Conservation (phyloP, 2,329 filamentous ascomycete species). For the Tolypocladium tropicale region DNA sequence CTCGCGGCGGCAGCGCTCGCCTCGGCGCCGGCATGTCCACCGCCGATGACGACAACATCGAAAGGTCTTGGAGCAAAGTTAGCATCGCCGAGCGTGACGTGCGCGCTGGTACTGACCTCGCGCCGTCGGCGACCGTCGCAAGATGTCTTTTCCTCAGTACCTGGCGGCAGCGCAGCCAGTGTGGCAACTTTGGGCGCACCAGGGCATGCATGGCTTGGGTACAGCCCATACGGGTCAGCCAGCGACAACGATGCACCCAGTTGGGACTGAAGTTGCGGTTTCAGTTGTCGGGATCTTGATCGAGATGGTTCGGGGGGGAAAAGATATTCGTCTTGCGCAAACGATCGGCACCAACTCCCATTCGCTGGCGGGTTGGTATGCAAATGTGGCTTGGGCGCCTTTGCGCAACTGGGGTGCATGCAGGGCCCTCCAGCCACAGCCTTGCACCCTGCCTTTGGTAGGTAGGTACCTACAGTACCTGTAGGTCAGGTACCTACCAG, state of each 20-base stretch:
- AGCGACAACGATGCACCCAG: neutral
- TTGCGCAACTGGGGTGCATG: neutral
- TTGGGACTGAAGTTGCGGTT: neutral
- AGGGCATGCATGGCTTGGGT: constrained; percentile 18
- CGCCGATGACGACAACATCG: constrained; percentile 92
- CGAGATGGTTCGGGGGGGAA: no score
- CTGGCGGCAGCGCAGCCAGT: constrained; percentile 9
- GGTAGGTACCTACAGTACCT: no score
- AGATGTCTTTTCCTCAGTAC: constrained; percentile 12
- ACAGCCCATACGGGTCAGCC: neutral
- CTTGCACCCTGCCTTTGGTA: no score
- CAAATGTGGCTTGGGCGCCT: neutral
- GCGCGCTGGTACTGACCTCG: constrained; percentile 13
- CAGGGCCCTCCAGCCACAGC: neutral
- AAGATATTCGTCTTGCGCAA: no score
- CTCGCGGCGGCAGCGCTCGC: constrained; percentile 85
- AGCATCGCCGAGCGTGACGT: neutral
- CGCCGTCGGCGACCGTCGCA: constrained; percentile 19
- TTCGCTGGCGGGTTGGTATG: no score
- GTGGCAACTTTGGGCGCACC: constrained; percentile 12
- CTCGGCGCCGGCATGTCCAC: constrained; percentile 91
- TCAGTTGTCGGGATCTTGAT: no score
- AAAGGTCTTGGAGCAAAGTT: constrained; percentile 43
- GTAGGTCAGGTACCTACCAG: no score
- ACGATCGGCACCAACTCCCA: neutral